Conservation (phyloP, 805 yeast species). For the Candida piceae region DNA sequence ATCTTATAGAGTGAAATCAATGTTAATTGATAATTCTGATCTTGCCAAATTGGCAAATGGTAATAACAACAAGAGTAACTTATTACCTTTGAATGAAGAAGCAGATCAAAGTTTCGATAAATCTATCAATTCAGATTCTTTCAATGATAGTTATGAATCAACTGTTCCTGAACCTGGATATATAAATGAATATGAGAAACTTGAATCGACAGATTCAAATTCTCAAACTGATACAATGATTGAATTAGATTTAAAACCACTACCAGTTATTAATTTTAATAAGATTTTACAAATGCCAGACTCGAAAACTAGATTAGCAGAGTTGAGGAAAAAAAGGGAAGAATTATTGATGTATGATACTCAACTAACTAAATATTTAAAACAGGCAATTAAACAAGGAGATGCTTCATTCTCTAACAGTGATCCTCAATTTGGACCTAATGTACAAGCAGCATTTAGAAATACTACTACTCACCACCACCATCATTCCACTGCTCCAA, state of each 20-base stretch:
- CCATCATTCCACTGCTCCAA: slow-evolving; percentile 30
- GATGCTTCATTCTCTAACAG: slow-evolving; percentile 10
- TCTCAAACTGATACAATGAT: too few relatives aligned
- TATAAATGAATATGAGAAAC: too few relatives aligned
- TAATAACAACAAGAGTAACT: too few relatives aligned
- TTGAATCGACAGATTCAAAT: neutral
- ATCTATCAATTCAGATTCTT: neutral
- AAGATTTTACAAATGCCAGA: slow-evolving; percentile 15
- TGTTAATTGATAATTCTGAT: slow-evolving; percentile 1
- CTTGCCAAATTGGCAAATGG: too few relatives aligned
- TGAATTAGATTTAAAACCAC: neutral
- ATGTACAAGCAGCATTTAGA: slow-evolving; percentile 62
- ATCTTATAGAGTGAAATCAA: slow-evolving; percentile 9
- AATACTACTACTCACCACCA: slow-evolving; percentile 56
- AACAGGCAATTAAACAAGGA: slow-evolving; percentile 13
- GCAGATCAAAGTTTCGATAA: neutral
- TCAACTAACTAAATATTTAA: slow-evolving; percentile 56
- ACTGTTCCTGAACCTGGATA: too few relatives aligned
- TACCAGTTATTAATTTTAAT: slow-evolving; percentile 12
- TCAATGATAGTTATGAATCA: too few relatives aligned
- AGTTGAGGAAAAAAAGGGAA: slow-evolving; percentile 37
- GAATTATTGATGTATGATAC: slow-evolving; percentile 44
- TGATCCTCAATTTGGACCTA: slow-evolving; percentile 35
- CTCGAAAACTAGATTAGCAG: slow-evolving; percentile 34
- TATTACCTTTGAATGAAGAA: too few relatives aligned